Evolutionary conservation across 306 rosid genomes (phyloP).

Genomic region (Pyrus betulifolia): DNA sequence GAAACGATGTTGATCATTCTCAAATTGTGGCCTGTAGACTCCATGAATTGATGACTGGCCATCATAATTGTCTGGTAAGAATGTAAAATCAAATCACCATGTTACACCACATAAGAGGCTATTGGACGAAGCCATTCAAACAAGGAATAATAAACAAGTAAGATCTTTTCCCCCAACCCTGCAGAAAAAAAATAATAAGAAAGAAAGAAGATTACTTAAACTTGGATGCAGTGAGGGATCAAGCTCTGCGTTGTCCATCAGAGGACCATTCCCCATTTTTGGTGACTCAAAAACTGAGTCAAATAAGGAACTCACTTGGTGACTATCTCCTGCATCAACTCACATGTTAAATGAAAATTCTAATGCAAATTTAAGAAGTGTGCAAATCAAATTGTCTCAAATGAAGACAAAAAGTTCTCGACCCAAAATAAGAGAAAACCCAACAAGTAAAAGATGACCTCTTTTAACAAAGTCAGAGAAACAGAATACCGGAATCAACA

Average conservation of each 20-base stretch:
- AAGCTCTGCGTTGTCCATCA: conserved; percentile 25
- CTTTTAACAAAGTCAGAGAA: conserved; percentile 17
- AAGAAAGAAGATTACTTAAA: conserved; percentile 21
- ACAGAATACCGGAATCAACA: conserved; percentile 70
- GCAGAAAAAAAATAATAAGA: background rate
- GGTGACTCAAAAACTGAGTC: conserved; percentile 27
- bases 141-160: background rate
- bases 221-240: conserved; percentile 17
- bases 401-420: background rate
- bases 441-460: conserved; percentile 3
- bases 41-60: conserved; percentile 48
- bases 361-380: background rate
- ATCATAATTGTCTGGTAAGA: conserved; percentile 34
- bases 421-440: background rate
- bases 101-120: conserved; percentile 17
- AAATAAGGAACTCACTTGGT: conserved; percentile 40
- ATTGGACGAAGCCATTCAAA: background rate
- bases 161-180: background rate
- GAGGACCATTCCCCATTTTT: conserved; percentile 28
- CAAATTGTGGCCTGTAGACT: conserved; percentile 30
- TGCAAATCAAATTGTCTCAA: background rate
- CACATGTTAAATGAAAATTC: conserved; percentile 6
- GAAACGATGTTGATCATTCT: conserved; percentile 34
- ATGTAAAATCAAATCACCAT: conserved; percentile 5
- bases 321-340: conserved; percentile 39